Evolutionary conservation across 129 eudicot species (phyloP).

Genomic region (Mikania micrantha): DNA sequence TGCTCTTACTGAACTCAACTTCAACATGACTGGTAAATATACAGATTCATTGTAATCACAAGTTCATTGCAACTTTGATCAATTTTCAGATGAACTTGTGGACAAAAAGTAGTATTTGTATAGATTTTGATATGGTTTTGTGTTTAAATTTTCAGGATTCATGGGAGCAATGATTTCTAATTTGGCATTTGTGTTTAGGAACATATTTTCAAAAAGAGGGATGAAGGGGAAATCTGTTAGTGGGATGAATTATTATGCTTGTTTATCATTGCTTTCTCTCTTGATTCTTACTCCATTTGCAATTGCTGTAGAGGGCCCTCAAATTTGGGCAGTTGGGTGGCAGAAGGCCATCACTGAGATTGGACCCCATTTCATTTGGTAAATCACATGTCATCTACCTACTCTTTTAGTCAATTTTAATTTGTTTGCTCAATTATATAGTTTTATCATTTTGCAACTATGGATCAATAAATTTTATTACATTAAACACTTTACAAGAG

Average conservation of each 20-base stretch:
- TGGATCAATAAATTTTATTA: background rate
- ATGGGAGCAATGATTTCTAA: conserved; percentile 85
- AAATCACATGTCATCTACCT: conserved; percentile 28
- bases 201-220: conserved; percentile 65
- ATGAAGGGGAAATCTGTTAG: conserved; percentile 81
- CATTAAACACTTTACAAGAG: background rate
- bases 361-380: conserved; percentile 75
- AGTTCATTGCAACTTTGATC: conserved; percentile 16
- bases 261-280: conserved; percentile 63
- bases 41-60: too few species aligned
- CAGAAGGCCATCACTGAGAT: conserved; percentile 54
- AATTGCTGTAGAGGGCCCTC: conserved; percentile 76
- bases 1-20: conserved; percentile 67
- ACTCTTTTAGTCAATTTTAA: conserved; percentile 16
- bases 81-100: background rate
- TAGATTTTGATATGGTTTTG: conserved; percentile 9
- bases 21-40: conserved; percentile 78
- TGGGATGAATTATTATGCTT: conserved; percentile 83
- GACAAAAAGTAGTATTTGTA: background rate
- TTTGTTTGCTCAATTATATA: background rate
- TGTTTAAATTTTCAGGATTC: conserved; percentile 39
- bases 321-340: conserved; percentile 74
- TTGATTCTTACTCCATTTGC: conserved; percentile 72
- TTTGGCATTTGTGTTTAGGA: conserved; percentile 68
- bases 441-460: background rate